phyloP scores from a whole-genome alignment of 306 rosid species.

The Sophora flavescens region DNA sequence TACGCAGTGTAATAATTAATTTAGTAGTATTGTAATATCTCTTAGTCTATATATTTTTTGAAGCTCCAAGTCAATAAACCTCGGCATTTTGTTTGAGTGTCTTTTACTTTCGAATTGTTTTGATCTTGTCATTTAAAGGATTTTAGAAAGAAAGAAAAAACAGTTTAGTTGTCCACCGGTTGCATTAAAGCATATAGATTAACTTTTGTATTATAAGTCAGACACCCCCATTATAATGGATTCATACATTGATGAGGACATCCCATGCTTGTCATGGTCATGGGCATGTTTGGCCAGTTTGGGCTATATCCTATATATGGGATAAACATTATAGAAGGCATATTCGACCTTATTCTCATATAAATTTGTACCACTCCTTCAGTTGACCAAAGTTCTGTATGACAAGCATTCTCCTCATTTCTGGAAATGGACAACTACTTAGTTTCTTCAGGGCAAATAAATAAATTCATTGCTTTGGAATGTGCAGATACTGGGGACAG shows the following conservation, averaged over 20 bases:
- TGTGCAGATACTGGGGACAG: slow-evolving; percentile 89
- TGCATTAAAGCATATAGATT: slow-evolving; percentile 21
- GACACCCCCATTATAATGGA: slow-evolving; percentile 22
- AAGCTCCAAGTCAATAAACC: not conserved
- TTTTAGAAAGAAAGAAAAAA: not conserved
- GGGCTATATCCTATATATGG: not conserved
- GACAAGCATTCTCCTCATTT: slow-evolving; percentile 22
- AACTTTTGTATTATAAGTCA: slow-evolving; percentile 37
- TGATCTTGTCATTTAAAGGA: slow-evolving; percentile 31
- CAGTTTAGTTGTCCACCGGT: not conserved
- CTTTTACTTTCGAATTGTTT: slow-evolving; percentile 12
- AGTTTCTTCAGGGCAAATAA: slow-evolving; percentile 40
- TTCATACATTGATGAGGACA: not conserved
- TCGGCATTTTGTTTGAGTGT: slow-evolving; percentile 16
- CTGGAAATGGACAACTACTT: slow-evolving; percentile 26
- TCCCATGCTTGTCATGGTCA: slow-evolving; percentile 14
- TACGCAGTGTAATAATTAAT: slow-evolving; percentile 75
- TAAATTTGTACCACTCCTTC: slow-evolving; percentile 3
- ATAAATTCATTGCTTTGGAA: slow-evolving; percentile 42
- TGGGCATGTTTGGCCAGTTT: slow-evolving; percentile 13
- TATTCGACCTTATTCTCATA: slow-evolving; percentile 6
- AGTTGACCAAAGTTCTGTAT: slow-evolving; percentile 13
- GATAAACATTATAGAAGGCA: slow-evolving; percentile 13
- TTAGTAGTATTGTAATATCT: slow-evolving; percentile 31
- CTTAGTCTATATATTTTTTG: not conserved